A percentile compares a stretch with the other conserved stretches of the same genome.
Conservation (phyloP, 2,329 filamentous ascomycete genomes). For the Periconia macrospinosa region DNA sequence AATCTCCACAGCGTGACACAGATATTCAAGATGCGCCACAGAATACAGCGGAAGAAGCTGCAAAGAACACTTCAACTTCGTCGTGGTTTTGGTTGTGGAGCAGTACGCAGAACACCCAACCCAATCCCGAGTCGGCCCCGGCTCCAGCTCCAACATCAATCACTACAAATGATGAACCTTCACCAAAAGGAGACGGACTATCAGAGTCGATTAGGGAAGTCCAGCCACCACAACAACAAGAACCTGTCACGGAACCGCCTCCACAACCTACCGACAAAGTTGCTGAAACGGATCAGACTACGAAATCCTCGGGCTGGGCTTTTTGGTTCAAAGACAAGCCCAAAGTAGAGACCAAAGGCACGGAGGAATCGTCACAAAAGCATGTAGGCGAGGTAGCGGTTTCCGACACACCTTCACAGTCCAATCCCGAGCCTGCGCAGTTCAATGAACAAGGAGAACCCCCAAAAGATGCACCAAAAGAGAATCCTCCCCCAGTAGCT, state of each 20-base stretch:
- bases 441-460: slow-evolving; percentile 49
- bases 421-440: slow-evolving; percentile 54
- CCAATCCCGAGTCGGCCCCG: slow-evolving; percentile 16
- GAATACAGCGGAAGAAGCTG: slow-evolving; percentile 10
- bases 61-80: slow-evolving; percentile 25
- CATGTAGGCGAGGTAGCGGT: slow-evolving; percentile 56
- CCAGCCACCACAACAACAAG: slow-evolving; percentile 4
- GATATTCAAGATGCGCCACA: slow-evolving; percentile 19
- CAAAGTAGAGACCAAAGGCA: slow-evolving; percentile 56
- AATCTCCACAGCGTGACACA: slow-evolving; percentile 5
- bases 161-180: slow-evolving; percentile 7
- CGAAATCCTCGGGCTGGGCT: slow-evolving; percentile 69
- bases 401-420: slow-evolving; percentile 54
- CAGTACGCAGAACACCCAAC: slow-evolving; percentile 47
- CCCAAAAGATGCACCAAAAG: slow-evolving; percentile 22
- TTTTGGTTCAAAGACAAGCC: slow-evolving; percentile 71
- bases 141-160: slow-evolving; percentile 12
- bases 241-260: slow-evolving; percentile 9
- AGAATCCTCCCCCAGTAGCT: slow-evolving; percentile 15
- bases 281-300: slow-evolving; percentile 40
- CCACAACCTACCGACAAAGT: slow-evolving; percentile 8
- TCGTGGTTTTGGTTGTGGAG: slow-evolving; percentile 57
- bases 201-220: slow-evolving; percentile 1
- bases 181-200: slow-evolving; percentile 11
- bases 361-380: slow-evolving; percentile 60